These are phyloP conservation scores for Dendrocalamus sinicus DNA, from an alignment of 176 grass and related monocot species.

Conservation along the genomic window DNA sequence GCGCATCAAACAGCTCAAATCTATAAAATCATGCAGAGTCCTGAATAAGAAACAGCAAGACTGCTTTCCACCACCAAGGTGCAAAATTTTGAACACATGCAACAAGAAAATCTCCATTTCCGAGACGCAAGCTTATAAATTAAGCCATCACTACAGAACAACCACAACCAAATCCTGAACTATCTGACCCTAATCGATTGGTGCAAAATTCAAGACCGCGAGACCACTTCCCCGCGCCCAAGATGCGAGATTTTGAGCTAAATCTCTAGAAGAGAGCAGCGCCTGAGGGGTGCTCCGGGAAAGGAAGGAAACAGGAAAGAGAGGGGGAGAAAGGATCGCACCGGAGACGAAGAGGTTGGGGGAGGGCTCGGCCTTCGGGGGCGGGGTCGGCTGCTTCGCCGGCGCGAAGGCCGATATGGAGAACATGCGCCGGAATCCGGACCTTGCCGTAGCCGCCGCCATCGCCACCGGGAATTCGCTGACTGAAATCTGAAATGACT, in stretches of 20 bases:
- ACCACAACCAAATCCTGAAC: background rate
- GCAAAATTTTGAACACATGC: background rate
- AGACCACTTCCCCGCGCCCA: background rate
- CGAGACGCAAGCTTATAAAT: background rate
- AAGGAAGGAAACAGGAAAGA: background rate
- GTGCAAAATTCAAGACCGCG: background rate
- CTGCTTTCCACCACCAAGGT: background rate
- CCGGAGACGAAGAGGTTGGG: conserved; percentile 90
- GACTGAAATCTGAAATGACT: conserved; percentile 23
- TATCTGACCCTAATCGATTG: conserved; percentile 17
- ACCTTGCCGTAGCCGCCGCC: conserved; percentile 64
- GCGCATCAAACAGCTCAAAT: background rate
- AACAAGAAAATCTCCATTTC: background rate
- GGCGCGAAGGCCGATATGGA: conserved; percentile 63
- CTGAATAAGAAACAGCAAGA: background rate
- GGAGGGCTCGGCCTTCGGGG: conserved; percentile 73
- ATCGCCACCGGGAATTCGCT: conserved; percentile 20
- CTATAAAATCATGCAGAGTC: background rate
- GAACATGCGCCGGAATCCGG: conserved; percentile 77
- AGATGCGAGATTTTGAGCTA: background rate
- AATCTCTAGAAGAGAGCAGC: background rate
- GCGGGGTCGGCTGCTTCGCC: conserved; percentile 39
- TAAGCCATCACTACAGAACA: background rate
- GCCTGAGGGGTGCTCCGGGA: background rate
- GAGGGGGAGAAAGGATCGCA: conserved; percentile 3